Conservation (phyloP, 495 filamentous ascomycete species). For the Talaromyces ruber region DNA sequence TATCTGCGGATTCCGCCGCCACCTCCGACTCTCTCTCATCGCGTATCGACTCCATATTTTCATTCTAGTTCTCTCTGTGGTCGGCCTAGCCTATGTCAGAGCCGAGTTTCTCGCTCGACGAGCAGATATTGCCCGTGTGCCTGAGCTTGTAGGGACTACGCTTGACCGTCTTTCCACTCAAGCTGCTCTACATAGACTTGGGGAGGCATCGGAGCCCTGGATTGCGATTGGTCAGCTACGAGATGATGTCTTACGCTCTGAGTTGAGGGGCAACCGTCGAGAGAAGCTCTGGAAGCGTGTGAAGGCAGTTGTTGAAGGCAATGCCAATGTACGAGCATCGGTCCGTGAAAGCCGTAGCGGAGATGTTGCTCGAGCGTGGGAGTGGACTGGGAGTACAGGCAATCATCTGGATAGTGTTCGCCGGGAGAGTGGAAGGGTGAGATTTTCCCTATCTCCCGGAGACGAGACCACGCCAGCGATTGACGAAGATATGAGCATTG, state of each 20-base stretch:
- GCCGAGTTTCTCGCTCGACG: conserved; percentile 45
- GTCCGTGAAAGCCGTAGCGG: conserved; percentile 76
- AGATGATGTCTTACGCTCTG: conserved; percentile 80
- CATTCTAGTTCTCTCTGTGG: conserved; percentile 48
- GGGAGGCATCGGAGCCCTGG: conserved; percentile 58
- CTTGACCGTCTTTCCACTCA: conserved; percentile 75
- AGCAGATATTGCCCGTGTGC: conserved; percentile 60
- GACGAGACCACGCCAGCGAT: conserved; percentile 30
- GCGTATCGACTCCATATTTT: conserved; percentile 92
- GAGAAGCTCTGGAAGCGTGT: conserved; percentile 78
- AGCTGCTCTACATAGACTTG: conserved; percentile 65
- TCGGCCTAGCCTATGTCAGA: conserved; percentile 46
- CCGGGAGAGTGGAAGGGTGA: conserved; percentile 39
- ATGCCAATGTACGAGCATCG: conserved; percentile 81
- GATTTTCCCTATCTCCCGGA: conserved; percentile 19
- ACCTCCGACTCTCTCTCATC: conserved; percentile 84
- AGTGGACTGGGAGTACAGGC: conserved; percentile 74
- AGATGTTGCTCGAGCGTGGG: conserved; percentile 85
- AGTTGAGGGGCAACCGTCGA: conserved; percentile 65
- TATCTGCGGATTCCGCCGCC: conserved; percentile 79
- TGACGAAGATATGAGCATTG: conserved; percentile 11
- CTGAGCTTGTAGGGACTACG: conserved; percentile 69
- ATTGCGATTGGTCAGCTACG: conserved; percentile 81
- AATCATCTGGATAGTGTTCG: conserved; percentile 28
- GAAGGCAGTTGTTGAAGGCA: conserved; percentile 75